Percentiles rank a stretch among this genome's conserved stretches.
phyloP scores from a whole-genome alignment of 2,329 filamentous ascomycete species.

The Phialemoniopsis sp. region DNA sequence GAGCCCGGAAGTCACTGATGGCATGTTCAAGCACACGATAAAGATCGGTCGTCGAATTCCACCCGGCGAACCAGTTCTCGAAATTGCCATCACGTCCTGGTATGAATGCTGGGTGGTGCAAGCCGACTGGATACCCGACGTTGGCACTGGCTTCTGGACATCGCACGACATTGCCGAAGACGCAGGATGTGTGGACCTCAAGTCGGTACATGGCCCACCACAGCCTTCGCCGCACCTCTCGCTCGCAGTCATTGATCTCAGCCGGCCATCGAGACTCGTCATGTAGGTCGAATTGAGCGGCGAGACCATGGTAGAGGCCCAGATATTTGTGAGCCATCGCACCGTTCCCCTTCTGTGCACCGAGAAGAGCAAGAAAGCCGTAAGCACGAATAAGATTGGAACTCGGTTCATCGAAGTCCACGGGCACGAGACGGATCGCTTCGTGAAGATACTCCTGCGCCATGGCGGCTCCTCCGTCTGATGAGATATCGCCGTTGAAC shows the following conservation, averaged over 20 bases:
- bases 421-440: too few species aligned
- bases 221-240: constrained; percentile 10
- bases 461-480: too few species aligned
- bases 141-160: constrained; percentile 10
- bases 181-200: constrained; percentile 13
- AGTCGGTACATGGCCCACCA: constrained; percentile 15
- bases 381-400: constrained; percentile 1
- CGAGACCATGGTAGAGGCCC: constrained; percentile 12
- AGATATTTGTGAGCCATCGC: constrained; percentile 10
- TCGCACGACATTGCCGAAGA: constrained; percentile 13
- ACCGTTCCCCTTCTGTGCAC: constrained; percentile 6
- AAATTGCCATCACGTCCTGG: background rate
- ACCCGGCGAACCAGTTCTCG: constrained; percentile 4
- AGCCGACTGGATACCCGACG: constrained; percentile 9
- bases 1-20: constrained; percentile 1
- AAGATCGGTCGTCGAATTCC: constrained; percentile 6
- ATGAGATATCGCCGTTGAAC: constrained; percentile 1
- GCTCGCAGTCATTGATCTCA: constrained; percentile 4
- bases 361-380: constrained; percentile 6
- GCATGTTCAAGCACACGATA: constrained; percentile 5
- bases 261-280: constrained; percentile 13
- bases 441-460: too few species aligned
- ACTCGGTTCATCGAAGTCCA: too few species aligned
- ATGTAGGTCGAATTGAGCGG: constrained; percentile 10
- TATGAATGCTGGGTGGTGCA: background rate